Percentiles rank a stretch among this genome's conserved stretches.
These are phyloP conservation scores for Penicillium sp. DNA, from an alignment of 2,329 filamentous ascomycete species.

Conservation along the genomic window DNA sequence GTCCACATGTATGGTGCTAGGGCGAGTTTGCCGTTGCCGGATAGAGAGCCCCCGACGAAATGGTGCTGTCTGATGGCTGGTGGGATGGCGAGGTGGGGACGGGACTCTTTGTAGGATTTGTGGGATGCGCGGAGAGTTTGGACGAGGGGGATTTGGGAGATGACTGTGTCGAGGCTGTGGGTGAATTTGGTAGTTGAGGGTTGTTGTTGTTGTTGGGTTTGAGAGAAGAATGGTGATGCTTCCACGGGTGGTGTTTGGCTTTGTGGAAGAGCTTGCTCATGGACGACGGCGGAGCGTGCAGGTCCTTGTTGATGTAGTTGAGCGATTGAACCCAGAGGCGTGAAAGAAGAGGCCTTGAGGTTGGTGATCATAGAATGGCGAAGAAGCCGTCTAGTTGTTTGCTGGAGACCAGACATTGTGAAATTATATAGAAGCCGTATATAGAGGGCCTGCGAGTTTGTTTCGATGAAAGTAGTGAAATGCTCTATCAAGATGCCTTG, in stretches of 20 bases:
- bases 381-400: slow-evolving; percentile 14
- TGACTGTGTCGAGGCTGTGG: slow-evolving; percentile 27
- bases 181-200: not conserved
- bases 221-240: slow-evolving; percentile 10
- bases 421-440: too few species aligned
- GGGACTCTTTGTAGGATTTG: slow-evolving; percentile 67
- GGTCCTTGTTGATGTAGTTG: slow-evolving; percentile 28
- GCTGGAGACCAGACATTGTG: slow-evolving; percentile 17
- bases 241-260: slow-evolving; percentile 17
- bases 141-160: slow-evolving; percentile 66
- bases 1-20: slow-evolving; percentile 69
- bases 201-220: not conserved
- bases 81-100: slow-evolving; percentile 85
- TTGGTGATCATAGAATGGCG: slow-evolving; percentile 11
- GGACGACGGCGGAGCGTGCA: slow-evolving; percentile 26
- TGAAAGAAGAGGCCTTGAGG: not conserved
- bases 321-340: slow-evolving; percentile 8
- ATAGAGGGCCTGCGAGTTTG: not conserved
- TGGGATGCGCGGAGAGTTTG: slow-evolving; percentile 66
- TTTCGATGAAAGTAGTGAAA: not conserved
- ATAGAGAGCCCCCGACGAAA: slow-evolving; percentile 77
- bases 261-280: slow-evolving; percentile 27
- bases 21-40: slow-evolving; percentile 72
- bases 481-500: not conserved
- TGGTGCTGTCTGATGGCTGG: slow-evolving; percentile 68